Evolutionary conservation across 306 rosid genomes (phyloP).

Genomic region (peach (Prunus persica)): DNA sequence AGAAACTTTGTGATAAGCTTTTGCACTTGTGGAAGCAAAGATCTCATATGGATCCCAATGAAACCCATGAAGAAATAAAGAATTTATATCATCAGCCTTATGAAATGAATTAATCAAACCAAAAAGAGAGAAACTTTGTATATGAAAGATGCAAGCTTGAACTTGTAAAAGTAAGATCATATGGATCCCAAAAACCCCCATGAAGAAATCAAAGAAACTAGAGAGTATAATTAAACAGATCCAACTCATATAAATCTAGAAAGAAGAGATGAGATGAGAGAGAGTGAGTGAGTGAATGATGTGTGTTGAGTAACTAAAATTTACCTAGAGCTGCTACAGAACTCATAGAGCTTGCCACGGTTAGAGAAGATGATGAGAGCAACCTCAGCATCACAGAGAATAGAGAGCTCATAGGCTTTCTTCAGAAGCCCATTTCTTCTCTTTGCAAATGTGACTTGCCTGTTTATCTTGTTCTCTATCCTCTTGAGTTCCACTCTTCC

Average conservation of each 20-base stretch:
- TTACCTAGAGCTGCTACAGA: slow-evolving; percentile 78
- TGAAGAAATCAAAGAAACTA: slow-evolving; percentile 3
- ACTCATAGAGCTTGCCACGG: slow-evolving; percentile 92
- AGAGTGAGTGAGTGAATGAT: background rate
- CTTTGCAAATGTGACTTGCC: slow-evolving; percentile 92
- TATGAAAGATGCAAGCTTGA: background rate
- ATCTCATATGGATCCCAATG: background rate
- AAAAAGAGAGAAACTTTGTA: background rate
- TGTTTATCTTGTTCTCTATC: slow-evolving; percentile 97
- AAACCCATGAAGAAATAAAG: slow-evolving; percentile 1
- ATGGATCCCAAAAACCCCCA: slow-evolving; percentile 12
- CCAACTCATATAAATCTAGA: background rate
- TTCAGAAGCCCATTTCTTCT: slow-evolving; percentile 86
- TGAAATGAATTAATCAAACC: background rate
- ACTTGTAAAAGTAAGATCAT: background rate
- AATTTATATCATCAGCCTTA: background rate
- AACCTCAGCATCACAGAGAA: slow-evolving; percentile 92
- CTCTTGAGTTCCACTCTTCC: slow-evolving; percentile 96
- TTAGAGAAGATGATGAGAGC: slow-evolving; percentile 89
- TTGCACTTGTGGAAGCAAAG: background rate
- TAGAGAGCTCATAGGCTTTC: slow-evolving; percentile 93
- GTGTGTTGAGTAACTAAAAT: background rate
- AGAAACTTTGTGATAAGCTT: background rate
- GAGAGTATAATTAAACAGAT: background rate
- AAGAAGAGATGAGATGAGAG: background rate